phyloP scores from a whole-genome alignment of 768 basidiomycete species.

The Pulveroboletus frians region DNA sequence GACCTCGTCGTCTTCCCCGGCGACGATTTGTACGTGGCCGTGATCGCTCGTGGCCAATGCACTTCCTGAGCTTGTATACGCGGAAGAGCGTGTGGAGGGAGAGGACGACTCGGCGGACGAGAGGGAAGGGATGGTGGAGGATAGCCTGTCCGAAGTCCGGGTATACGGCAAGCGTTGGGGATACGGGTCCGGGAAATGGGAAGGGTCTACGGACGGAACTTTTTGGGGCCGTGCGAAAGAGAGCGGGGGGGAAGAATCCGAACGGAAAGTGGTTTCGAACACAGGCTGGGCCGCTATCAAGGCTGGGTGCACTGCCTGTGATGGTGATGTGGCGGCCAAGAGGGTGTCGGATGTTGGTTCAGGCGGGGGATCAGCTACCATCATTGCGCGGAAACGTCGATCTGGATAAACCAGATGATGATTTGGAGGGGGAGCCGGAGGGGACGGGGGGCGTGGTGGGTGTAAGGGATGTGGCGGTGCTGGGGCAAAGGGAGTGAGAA shows the following conservation, averaged over 20 bases:
- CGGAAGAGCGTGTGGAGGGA: slow-evolving; percentile 68
- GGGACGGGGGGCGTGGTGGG: slow-evolving; percentile 39
- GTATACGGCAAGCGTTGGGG: slow-evolving; percentile 51
- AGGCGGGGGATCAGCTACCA: slow-evolving; percentile 11
- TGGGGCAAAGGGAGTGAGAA: slow-evolving; percentile 28
- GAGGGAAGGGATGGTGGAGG: slow-evolving; percentile 48
- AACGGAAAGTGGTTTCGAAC: slow-evolving; percentile 36
- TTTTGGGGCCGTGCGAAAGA: slow-evolving; percentile 43
- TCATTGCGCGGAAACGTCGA: slow-evolving; percentile 19
- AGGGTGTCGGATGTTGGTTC: slow-evolving; percentile 12
- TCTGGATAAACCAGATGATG: slow-evolving; percentile 25
- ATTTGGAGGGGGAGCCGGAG: slow-evolving; percentile 26
- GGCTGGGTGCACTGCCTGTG: slow-evolving; percentile 23
- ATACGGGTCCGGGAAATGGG: slow-evolving; percentile 69
- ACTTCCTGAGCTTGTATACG: slow-evolving; percentile 71
- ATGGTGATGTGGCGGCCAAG: slow-evolving; percentile 23
- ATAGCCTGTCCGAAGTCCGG: slow-evolving; percentile 30
- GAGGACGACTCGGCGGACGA: slow-evolving; percentile 70
- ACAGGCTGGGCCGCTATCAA: slow-evolving; percentile 24
- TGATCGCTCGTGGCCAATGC: slow-evolving; percentile 56
- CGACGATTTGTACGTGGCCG: slow-evolving; percentile 60
- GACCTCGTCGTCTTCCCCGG: slow-evolving; percentile 52
- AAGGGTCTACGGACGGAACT: slow-evolving; percentile 50
- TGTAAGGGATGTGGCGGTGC: slow-evolving; percentile 32
- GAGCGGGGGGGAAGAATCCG: slow-evolving; percentile 32